Evolutionary conservation across 2,329 filamentous ascomycete species (phyloP).

Genomic region (Neonectria punicea): DNA sequence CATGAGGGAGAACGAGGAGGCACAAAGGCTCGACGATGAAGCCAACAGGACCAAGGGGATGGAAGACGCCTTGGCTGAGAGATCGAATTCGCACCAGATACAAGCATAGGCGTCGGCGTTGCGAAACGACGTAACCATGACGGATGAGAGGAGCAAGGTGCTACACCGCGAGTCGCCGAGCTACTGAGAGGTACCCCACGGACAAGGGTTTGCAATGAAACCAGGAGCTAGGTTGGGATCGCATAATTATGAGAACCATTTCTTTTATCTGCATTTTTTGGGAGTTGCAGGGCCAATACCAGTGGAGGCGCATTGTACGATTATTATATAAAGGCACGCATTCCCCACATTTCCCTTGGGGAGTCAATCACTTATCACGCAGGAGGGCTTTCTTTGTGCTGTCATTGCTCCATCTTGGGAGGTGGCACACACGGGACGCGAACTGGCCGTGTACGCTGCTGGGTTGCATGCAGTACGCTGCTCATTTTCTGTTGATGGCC

Average conservation of each 20-base stretch:
- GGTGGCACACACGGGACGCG: not conserved
- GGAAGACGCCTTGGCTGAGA: constrained; percentile 34
- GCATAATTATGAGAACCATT: constrained; percentile 19
- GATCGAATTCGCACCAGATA: constrained; percentile 36
- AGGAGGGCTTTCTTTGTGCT: constrained; percentile 20
- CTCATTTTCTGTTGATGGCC: not conserved
- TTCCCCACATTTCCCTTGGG: not conserved
- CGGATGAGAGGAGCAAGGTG: constrained; percentile 15
- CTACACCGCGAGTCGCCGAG: constrained; percentile 22
- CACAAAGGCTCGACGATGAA: constrained; percentile 62
- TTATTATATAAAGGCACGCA: constrained; percentile 26
- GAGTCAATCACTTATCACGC: constrained; percentile 14
- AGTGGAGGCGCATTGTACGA: constrained; percentile 21
- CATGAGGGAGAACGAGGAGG: constrained; percentile 65
- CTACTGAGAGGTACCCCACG: constrained; percentile 3
- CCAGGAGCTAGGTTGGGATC: constrained; percentile 15
- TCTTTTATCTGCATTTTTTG: constrained; percentile 19
- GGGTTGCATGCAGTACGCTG: not conserved
- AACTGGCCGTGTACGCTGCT: not conserved
- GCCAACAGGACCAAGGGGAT: constrained; percentile 46
- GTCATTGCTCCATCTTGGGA: constrained; percentile 4
- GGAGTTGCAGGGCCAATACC: constrained; percentile 29
- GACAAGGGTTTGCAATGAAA: constrained; percentile 17
- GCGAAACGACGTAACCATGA: not conserved
- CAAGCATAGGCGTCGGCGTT: constrained; percentile 21